Conservation (phyloP, 2,329 filamentous ascomycete species). For the Botrytis galanthina region DNA sequence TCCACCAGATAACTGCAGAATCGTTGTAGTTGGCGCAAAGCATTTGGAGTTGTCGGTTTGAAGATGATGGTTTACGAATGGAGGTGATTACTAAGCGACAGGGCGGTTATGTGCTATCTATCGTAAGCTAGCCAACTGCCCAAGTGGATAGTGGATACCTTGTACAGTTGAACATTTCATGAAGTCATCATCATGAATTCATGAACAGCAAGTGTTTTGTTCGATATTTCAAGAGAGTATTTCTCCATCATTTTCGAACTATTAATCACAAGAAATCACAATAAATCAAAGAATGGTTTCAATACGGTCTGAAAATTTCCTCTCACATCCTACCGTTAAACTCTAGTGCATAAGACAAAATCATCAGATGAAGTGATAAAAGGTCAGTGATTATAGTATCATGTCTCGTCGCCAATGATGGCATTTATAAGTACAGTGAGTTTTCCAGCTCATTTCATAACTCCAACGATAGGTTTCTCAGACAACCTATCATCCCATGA, state of each 20-base stretch:
- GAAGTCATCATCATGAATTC: neutral
- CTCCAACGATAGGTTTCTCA: neutral
- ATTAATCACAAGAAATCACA: neutral
- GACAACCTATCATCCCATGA: conserved; percentile 6
- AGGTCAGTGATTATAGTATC: conserved; percentile 11
- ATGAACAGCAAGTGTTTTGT: neutral
- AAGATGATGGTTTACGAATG: neutral
- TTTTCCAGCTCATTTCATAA: neutral
- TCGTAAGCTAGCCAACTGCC: neutral
- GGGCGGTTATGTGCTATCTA: neutral
- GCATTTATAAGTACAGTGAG: conserved; percentile 15
- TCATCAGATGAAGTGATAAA: neutral
- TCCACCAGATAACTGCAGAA: neutral
- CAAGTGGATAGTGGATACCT: neutral
- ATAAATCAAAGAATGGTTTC: neutral
- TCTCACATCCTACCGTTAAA: neutral
- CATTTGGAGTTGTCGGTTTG: neutral
- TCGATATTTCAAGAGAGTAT: neutral
- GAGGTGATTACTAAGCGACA: neutral
- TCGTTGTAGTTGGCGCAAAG: neutral
- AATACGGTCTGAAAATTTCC: neutral
- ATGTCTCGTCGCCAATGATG: neutral
- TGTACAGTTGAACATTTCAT: neutral
- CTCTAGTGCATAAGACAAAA: too few species aligned
- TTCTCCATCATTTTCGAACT: neutral